phyloP scores from a whole-genome alignment of 495 filamentous ascomycete genomes.

The Aspergillus indologenus region DNA sequence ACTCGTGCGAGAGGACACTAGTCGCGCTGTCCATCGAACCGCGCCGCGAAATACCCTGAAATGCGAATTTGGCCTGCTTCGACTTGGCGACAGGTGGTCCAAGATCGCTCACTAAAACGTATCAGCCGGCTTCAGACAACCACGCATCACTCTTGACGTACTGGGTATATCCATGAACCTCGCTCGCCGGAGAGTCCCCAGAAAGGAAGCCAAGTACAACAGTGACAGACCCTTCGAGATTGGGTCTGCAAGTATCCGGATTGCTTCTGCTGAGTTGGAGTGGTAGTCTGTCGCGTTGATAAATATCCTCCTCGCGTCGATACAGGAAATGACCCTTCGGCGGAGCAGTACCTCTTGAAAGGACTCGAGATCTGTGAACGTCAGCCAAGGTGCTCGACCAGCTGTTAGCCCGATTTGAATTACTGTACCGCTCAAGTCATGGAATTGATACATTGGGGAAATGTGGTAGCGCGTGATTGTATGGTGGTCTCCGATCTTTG shows the following conservation, averaged over 20 bases:
- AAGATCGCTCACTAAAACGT: conserved; percentile 8
- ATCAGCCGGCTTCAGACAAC: background rate
- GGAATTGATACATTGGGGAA: conserved; percentile 9
- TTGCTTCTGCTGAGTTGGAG: conserved; percentile 10
- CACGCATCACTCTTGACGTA: background rate
- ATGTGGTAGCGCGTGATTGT: background rate
- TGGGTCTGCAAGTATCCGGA: conserved; percentile 8
- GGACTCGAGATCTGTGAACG: conserved; percentile 7
- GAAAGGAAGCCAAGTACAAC: conserved; percentile 9
- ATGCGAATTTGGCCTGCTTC: conserved; percentile 4
- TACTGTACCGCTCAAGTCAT: conserved; percentile 8
- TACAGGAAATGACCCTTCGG: background rate
- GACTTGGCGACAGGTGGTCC: background rate
- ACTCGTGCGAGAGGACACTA: conserved; percentile 9
- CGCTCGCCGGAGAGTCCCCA: conserved; percentile 2
- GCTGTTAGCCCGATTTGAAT: too few relatives aligned
- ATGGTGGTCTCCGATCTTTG: background rate
- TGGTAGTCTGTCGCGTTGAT: conserved; percentile 4
- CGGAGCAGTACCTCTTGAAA: conserved; percentile 11
- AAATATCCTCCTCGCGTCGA: conserved; percentile 8
- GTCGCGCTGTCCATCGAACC: conserved; percentile 13
- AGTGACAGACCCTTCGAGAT: conserved; percentile 2
- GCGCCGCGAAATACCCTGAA: conserved; percentile 1
- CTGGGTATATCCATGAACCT: background rate
- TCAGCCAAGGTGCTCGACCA: too few relatives aligned